A percentile compares a stretch with the other conserved stretches of the same genome.
Evolutionary conservation across 148 eudicot genomes (phyloP).

Genomic region (Rhododendron ferrugineum): DNA sequence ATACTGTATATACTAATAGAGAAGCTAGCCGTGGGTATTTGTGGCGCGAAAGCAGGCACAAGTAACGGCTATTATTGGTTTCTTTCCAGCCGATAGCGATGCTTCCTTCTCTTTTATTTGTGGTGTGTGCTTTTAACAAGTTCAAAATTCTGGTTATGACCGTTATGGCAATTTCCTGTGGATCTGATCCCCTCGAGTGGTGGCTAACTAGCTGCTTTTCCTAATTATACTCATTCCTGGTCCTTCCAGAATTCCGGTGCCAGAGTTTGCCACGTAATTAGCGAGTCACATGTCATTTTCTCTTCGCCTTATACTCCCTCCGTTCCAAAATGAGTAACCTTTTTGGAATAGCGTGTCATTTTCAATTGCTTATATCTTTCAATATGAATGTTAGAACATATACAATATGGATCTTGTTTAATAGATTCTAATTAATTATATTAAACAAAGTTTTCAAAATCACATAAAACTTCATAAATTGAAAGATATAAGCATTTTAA

Average conservation of each 20-base stretch:
- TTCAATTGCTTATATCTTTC: too few species aligned
- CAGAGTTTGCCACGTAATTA: background rate
- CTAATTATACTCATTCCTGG: background rate
- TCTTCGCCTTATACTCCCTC: too few species aligned
- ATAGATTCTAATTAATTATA: too few species aligned
- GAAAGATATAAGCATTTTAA: too few species aligned
- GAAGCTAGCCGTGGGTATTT: background rate
- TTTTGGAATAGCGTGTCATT: too few species aligned
- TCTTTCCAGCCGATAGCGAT: background rate
- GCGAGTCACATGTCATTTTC: too few species aligned
- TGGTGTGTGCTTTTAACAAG: background rate
- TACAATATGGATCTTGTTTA: too few species aligned
- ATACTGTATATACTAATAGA: background rate
- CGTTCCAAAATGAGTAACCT: too few species aligned
- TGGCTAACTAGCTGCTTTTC: background rate
- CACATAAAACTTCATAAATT: too few species aligned
- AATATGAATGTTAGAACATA: too few species aligned
- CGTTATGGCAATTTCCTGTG: background rate
- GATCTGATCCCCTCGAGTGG: background rate
- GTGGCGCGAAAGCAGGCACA: slow-evolving; percentile 1
- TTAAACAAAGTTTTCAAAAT: too few species aligned
- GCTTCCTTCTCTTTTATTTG: background rate
- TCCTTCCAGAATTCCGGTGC: background rate
- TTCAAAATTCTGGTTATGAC: background rate
- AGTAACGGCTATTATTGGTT: background rate